phyloP scores from a whole-genome alignment of 371 early-diverging fungal species.

The Funneliformis caledonium region DNA sequence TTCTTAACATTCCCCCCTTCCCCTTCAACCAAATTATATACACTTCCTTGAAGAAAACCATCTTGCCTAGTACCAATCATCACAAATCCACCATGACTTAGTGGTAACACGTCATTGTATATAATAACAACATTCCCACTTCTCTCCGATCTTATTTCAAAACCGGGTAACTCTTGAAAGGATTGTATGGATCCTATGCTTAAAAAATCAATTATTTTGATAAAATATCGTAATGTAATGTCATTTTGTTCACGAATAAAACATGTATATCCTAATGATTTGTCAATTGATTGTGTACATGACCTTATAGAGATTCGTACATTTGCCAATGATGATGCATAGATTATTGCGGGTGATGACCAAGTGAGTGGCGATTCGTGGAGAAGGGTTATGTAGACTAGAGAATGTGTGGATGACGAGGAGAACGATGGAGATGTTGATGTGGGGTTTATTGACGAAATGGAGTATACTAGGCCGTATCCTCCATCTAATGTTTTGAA shows the following conservation, averaged over 20 bases:
- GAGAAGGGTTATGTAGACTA: not conserved
- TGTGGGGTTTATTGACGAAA: not conserved
- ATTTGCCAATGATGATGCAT: not conserved
- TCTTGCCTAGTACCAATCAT: not conserved
- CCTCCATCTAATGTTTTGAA: constrained; percentile 14
- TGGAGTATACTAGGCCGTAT: not conserved
- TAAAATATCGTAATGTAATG: not conserved
- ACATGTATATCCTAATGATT: not conserved
- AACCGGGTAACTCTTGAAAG: not conserved
- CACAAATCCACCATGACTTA: not conserved
- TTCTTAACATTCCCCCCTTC: too few relatives aligned
- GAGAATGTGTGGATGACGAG: not conserved
- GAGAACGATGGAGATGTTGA: not conserved
- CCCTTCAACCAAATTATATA: not conserved
- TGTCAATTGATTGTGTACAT: not conserved
- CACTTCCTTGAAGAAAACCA: not conserved
- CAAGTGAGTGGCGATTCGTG: not conserved
- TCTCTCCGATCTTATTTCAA: not conserved
- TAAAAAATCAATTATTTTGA: not conserved
- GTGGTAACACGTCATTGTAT: not conserved
- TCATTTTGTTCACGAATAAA: not conserved
- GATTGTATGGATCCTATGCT: not conserved
- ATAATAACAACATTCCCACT: not conserved
- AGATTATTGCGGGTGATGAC: not conserved
- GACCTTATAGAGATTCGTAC: not conserved